These are phyloP conservation scores for Diutina ranongensis DNA, from an alignment of 1,139 yeast species.

Conservation along the genomic window DNA sequence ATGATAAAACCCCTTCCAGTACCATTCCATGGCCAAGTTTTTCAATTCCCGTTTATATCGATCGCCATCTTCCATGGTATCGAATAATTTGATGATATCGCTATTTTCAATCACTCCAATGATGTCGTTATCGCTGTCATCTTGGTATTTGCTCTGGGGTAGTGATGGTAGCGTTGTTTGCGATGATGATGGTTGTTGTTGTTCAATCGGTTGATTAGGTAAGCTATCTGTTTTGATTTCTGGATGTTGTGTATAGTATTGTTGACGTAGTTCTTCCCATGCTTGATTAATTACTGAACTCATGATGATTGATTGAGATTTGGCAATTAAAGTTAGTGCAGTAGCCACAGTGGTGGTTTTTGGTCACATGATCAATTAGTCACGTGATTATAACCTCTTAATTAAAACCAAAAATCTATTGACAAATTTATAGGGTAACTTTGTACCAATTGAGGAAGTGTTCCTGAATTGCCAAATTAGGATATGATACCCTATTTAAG, in stretches of 20 bases:
- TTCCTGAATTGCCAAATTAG: no score
- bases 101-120: background rate
- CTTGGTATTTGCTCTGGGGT: no score
- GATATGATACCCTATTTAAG: no score
- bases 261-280: background rate
- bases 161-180: background rate
- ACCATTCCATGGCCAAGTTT: constrained; percentile 4
- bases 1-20: constrained; percentile 2
- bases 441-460: no score
- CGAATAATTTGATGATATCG: background rate
- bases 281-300: background rate
- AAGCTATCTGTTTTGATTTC: background rate
- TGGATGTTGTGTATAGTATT: background rate
- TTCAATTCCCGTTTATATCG: background rate
- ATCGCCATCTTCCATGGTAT: background rate
- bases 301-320: no score
- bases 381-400: no score
- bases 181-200: background rate
- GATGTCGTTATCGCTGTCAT: background rate
- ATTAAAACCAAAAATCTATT: no score
- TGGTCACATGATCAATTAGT: no score
- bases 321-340: no score
- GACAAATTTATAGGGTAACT: no score
- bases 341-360: no score
- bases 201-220: no score